Conservation (phyloP, 2,329 filamentous ascomycete species). For the Dactylonectria estremocensis region DNA sequence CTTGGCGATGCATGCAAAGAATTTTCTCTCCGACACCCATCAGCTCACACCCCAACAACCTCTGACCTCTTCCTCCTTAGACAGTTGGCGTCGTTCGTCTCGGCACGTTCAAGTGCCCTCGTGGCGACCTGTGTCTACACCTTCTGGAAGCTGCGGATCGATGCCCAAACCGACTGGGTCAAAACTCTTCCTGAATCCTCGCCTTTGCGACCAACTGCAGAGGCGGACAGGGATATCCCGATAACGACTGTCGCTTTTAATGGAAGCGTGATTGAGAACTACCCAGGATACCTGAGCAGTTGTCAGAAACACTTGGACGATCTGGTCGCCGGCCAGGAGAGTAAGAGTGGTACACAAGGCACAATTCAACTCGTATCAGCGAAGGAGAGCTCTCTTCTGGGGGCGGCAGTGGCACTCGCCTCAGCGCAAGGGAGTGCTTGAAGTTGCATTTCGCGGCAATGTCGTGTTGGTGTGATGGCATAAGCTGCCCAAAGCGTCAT, state of each 20-base stretch:
- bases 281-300: constrained; percentile 75
- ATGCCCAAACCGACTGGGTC: constrained; percentile 59
- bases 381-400: constrained; percentile 81
- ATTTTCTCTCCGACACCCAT: constrained; percentile 68
- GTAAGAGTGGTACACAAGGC: constrained; percentile 54
- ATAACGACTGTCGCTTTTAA: constrained; percentile 81
- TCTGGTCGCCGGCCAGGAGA: constrained; percentile 60
- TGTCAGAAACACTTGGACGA: constrained; percentile 77
- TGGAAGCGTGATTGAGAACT: constrained; percentile 85
- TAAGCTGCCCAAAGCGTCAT: neutral
- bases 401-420: constrained; percentile 80
- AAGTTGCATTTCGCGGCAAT: constrained; percentile 5
- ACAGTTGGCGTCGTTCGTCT: constrained; percentile 68
- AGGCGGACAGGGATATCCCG: constrained; percentile 64
- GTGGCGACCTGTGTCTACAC: constrained; percentile 72
- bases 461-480: neutral
- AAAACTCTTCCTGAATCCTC: constrained; percentile 51
- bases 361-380: constrained; percentile 77
- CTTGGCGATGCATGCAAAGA: constrained; percentile 62
- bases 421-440: constrained; percentile 49
- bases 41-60: constrained; percentile 55
- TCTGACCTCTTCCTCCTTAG: constrained; percentile 68
- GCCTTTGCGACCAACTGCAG: constrained; percentile 60
- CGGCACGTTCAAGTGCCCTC: constrained; percentile 71
- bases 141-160: constrained; percentile 70